phyloP scores from a whole-genome alignment of 306 rosid species.

The Calophaca sinica region DNA sequence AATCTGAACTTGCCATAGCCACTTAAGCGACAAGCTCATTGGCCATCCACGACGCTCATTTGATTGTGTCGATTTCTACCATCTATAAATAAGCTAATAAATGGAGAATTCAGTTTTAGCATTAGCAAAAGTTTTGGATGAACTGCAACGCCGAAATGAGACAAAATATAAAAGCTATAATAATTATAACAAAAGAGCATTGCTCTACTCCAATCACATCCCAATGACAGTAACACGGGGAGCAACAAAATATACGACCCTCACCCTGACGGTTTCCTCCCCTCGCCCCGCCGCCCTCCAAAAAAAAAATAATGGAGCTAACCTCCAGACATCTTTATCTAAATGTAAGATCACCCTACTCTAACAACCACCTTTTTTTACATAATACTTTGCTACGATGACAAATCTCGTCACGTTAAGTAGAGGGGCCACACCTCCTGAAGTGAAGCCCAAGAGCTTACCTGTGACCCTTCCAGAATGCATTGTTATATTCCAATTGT shows the following conservation, averaged over 20 bases:
- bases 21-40: no score
- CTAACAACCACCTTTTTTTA: slow-evolving; percentile 19
- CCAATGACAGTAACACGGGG: slow-evolving; percentile 46
- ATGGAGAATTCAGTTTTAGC: neutral
- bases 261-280: slow-evolving; percentile 17
- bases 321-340: slow-evolving; percentile 28
- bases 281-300: neutral
- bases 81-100: neutral
- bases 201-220: slow-evolving; percentile 53
- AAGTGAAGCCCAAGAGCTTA: slow-evolving; percentile 35
- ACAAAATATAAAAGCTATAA: slow-evolving; percentile 2
- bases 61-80: neutral
- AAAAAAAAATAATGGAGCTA: slow-evolving; percentile 46
- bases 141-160: neutral
- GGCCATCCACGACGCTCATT: no score
- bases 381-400: slow-evolving; percentile 25
- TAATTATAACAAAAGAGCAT: slow-evolving; percentile 22
- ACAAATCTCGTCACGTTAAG: slow-evolving; percentile 31
- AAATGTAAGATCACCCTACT: slow-evolving; percentile 34
- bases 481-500: slow-evolving; percentile 44
- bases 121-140: neutral
- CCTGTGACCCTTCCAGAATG: slow-evolving; percentile 33
- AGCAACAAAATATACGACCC: slow-evolving; percentile 55
- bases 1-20: no score
- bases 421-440: slow-evolving; percentile 10